Conservation (phyloP, 108 stramenopile species). For the Stephanodiscus minutulus region DNA sequence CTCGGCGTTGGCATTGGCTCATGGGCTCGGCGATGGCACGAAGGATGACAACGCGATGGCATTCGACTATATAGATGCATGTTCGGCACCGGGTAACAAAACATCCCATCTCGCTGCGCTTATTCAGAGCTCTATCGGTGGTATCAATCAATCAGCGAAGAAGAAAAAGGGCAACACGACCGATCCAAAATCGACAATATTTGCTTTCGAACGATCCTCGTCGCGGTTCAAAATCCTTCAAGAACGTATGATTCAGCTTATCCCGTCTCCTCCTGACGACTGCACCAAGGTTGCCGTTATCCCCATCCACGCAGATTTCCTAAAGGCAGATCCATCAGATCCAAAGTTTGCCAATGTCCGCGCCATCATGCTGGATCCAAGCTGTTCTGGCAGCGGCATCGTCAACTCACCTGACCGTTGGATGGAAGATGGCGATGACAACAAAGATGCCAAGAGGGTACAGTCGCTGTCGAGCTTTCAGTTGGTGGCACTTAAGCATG, state of each 20-base stretch:
- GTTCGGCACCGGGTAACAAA: constrained; percentile 99
- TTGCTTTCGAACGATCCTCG: constrained; percentile 90
- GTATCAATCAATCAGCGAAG: constrained; percentile 15
- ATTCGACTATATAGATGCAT: constrained; percentile 93
- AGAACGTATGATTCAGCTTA: constrained; percentile 63
- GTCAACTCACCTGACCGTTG: constrained; percentile 73
- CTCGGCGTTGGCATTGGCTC: constrained; percentile 88
- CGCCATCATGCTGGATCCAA: constrained; percentile 96
- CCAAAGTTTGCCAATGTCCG: constrained; percentile 59
- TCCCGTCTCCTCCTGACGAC: constrained; percentile 16
- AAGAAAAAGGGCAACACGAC: constrained; percentile 20
- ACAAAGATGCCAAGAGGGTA: constrained; percentile 58
- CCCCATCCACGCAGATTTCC: constrained; percentile 83
- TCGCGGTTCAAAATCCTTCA: constrained; percentile 74
- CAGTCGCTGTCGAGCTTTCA: constrained; percentile 90
- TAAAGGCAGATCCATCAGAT: constrained; percentile 69
- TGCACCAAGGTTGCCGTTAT: constrained; percentile 31
- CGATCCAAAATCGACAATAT: constrained; percentile 56
- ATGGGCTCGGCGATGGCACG: constrained; percentile 51
- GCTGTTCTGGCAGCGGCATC: constrained; percentile 97
- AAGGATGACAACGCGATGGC: constrained; percentile 10
- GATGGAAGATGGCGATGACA: constrained; percentile 34
- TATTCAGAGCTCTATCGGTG: constrained; percentile 29
- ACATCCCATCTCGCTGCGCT: constrained; percentile 96
- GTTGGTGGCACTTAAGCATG: constrained; percentile 84